These are phyloP conservation scores for Dictyostelium intermedium DNA, from an alignment of 78 protist genomes.

Conservation along the genomic window DNA sequence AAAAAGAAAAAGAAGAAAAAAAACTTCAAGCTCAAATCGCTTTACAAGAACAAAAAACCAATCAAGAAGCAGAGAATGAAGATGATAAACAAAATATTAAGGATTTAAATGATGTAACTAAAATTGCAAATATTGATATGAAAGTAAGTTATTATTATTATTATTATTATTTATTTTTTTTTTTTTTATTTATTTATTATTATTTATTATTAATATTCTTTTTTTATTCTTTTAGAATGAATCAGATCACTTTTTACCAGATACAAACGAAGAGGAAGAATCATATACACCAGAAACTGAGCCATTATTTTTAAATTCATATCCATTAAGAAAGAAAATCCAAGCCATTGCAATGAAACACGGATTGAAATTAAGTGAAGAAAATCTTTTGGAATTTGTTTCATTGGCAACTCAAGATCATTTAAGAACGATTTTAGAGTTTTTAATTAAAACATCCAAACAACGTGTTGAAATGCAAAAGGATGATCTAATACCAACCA, in stretches of 20 bases:
- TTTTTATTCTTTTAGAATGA: slow-evolving; percentile 34
- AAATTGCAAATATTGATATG: slow-evolving; percentile 68
- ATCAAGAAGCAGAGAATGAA: slow-evolving; percentile 3
- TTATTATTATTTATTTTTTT: too few species aligned
- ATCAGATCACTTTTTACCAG: slow-evolving; percentile 61
- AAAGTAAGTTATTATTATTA: too few species aligned
- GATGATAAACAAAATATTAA: slow-evolving; percentile 53
- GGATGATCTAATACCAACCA: slow-evolving; percentile 30
- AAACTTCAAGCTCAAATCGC: neutral
- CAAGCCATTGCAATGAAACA: neutral
- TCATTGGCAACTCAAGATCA: slow-evolving; percentile 74
- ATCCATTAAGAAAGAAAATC: slow-evolving; percentile 41
- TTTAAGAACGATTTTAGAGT: slow-evolving; percentile 44
- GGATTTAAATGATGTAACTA: slow-evolving; percentile 68
- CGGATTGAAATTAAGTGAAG: slow-evolving; percentile 39
- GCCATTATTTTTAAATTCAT: slow-evolving; percentile 57
- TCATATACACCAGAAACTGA: slow-evolving; percentile 44
- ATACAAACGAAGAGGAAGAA: slow-evolving; percentile 33
- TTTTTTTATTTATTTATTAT: neutral
- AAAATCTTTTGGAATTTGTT: slow-evolving; percentile 18
- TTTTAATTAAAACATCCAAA: slow-evolving; percentile 28
- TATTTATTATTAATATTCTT: neutral
- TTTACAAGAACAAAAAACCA: neutral
- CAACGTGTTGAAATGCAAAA: slow-evolving; percentile 56
- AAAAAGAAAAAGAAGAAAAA: slow-evolving; percentile 14